These are phyloP conservation scores for Candida sp. DNA, from an alignment of 1,139 yeast species.

Conservation along the genomic window DNA sequence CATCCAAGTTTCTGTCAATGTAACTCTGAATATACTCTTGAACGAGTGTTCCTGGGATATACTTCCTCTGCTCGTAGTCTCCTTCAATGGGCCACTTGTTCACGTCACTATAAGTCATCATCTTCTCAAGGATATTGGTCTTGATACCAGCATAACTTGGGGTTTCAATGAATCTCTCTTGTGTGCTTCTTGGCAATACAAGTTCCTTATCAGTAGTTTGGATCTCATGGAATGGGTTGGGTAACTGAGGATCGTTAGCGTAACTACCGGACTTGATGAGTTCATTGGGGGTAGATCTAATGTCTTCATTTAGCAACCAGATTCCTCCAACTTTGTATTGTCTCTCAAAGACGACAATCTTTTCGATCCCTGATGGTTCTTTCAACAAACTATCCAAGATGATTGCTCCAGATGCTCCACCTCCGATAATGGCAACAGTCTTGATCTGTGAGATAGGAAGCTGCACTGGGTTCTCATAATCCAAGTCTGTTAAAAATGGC, in stretches of 20 bases:
- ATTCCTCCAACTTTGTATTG: conserved; percentile 33
- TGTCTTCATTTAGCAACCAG: conserved; percentile 31
- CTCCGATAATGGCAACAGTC: conserved; percentile 52
- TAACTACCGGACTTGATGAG: conserved; percentile 26
- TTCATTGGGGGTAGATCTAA: conserved; percentile 25
- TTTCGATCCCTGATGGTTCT: conserved; percentile 24
- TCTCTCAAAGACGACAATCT: conserved; percentile 33
- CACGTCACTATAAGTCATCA: conserved; percentile 49
- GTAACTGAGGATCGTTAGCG: conserved; percentile 32
- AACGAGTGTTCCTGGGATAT: conserved; percentile 31
- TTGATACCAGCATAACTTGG: conserved; percentile 42
- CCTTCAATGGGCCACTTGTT: conserved; percentile 34
- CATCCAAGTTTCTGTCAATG: conserved; percentile 24
- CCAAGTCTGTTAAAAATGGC: conserved; percentile 15
- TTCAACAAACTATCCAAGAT: conserved; percentile 41
- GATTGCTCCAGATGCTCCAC: conserved; percentile 57
- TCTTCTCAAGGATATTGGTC: conserved; percentile 46
- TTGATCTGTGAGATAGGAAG: conserved; percentile 18
- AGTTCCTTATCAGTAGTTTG: conserved; percentile 7
- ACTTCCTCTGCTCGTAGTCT: conserved; percentile 25
- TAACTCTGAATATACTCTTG: conserved; percentile 38
- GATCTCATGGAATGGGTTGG: conserved; percentile 27
- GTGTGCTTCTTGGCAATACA: conserved; percentile 13
- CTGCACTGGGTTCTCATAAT: conserved; percentile 13
- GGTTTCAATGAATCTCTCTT: conserved; percentile 35